Conservation (phyloP, 2,329 filamentous ascomycete species). For the Microsporum canis region DNA sequence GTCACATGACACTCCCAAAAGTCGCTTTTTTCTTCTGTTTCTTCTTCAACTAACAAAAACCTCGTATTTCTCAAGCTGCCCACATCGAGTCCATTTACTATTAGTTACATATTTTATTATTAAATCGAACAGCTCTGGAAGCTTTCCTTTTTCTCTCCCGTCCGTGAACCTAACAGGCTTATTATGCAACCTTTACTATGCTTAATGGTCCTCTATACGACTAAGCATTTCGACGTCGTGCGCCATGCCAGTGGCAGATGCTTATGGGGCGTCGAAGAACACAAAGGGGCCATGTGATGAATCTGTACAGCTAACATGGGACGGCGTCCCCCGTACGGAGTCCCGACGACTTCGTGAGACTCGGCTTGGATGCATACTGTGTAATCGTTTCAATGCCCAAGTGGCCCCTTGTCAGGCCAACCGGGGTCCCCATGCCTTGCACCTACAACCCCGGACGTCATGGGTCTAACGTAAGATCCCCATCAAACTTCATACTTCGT, state of each 20-base stretch:
- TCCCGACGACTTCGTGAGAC: background rate
- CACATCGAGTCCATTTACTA: background rate
- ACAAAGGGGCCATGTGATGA: no score
- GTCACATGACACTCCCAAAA: background rate
- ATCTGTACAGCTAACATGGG: no score
- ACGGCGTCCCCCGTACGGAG: no score
- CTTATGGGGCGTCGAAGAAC: no score
- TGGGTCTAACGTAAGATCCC: background rate
- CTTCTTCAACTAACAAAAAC: background rate
- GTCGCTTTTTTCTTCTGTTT: background rate
- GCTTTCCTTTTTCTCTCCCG: background rate
- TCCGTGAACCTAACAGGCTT: background rate
- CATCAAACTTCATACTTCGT: background rate
- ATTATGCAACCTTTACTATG: background rate
- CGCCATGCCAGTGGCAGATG: no score
- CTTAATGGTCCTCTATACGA: background rate
- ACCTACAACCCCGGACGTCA: constrained; percentile 19
- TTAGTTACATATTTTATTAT: background rate
- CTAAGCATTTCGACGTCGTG: background rate
- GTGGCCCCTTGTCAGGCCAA: background rate
- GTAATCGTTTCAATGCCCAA: background rate
- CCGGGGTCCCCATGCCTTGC: background rate
- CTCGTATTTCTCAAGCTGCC: background rate
- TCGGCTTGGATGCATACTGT: background rate
- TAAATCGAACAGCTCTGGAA: background rate